Percentiles rank a stretch among this genome's conserved stretches.
Evolutionary conservation across 1,284 basidiomycete genomes (phyloP).

Genomic region (Irpex rosettiformis): DNA sequence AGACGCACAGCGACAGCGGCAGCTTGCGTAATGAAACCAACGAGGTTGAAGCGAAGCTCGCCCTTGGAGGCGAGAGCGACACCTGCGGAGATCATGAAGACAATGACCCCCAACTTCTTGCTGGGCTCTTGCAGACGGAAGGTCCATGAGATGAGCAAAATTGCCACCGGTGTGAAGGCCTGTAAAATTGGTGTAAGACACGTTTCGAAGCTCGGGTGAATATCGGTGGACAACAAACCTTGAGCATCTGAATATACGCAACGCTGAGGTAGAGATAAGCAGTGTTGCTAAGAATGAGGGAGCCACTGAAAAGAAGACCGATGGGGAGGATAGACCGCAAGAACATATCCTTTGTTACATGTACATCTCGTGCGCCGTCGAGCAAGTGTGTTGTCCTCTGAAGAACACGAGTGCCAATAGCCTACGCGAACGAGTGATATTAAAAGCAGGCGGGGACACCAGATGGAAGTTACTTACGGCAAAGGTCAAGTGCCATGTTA

Average conservation of each 20-base stretch:
- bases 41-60: constrained; percentile 80
- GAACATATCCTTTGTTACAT: constrained; percentile 83
- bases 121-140: constrained; percentile 90
- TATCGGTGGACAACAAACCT: constrained; percentile 44
- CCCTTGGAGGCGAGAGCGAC: constrained; percentile 89
- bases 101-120: constrained; percentile 76
- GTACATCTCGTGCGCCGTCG: constrained; percentile 87
- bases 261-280: constrained; percentile 92
- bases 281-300: constrained; percentile 90
- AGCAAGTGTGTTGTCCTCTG: constrained; percentile 86
- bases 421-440: constrained; percentile 38
- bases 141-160: constrained; percentile 91
- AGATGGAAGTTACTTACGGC: constrained; percentile 51
- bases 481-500: constrained; percentile 85
- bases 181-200: constrained; percentile 27
- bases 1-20: constrained; percentile 71
- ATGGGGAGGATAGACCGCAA: constrained; percentile 90
- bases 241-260: constrained; percentile 97
- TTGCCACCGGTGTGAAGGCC: constrained; percentile 97
- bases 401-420: constrained; percentile 86
- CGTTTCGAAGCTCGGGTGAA: background rate
- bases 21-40: constrained; percentile 85
- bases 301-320: constrained; percentile 88
- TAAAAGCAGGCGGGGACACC: background rate
- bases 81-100: constrained; percentile 89